These are phyloP conservation scores for Macrophomina tecta DNA, from an alignment of 2,329 filamentous ascomycete genomes.

Conservation along the genomic window DNA sequence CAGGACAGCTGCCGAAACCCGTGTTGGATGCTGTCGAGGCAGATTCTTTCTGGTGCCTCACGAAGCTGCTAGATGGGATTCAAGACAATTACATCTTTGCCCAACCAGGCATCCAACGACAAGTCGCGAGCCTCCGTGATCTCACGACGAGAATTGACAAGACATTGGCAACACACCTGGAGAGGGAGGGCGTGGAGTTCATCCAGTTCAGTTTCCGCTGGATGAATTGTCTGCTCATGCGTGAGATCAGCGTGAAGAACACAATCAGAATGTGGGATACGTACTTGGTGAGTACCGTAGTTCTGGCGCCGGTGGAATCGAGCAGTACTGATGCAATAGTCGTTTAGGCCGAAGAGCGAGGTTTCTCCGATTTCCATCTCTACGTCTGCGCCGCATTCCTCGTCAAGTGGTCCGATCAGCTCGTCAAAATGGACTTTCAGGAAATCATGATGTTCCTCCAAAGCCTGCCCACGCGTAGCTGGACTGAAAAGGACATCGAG, in stretches of 20 bases:
- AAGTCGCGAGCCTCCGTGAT: slow-evolving; percentile 87
- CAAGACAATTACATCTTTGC: slow-evolving; percentile 99
- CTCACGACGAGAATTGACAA: slow-evolving; percentile 89
- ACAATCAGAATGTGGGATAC: slow-evolving; percentile 99
- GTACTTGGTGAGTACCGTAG: slow-evolving; percentile 74
- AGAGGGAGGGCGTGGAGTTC: slow-evolving; percentile 91
- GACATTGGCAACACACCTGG: slow-evolving; percentile 82
- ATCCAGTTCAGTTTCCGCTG: slow-evolving; percentile 99
- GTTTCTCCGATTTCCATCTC: slow-evolving; percentile 96
- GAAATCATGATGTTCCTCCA: slow-evolving; percentile 99
- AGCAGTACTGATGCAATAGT: slow-evolving; percentile 24
- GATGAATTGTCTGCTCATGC: slow-evolving; percentile 99
- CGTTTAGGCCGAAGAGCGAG: slow-evolving; percentile 89
- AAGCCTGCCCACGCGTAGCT: slow-evolving; percentile 86
- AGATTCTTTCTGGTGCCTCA: slow-evolving; percentile 97
- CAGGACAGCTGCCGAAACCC: slow-evolving; percentile 85
- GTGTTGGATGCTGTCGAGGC: slow-evolving; percentile 97
- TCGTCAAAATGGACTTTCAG: slow-evolving; percentile 97
- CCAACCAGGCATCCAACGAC: slow-evolving; percentile 93
- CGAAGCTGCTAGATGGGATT: slow-evolving; percentile 96
- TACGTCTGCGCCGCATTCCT: slow-evolving; percentile 98
- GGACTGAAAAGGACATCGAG: slow-evolving; percentile 99
- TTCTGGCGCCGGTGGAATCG: background rate
- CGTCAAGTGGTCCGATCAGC: slow-evolving; percentile 96
- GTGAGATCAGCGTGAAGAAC: slow-evolving; percentile 94